A percentile compares a stretch with the other conserved stretches of the same genome.
Conservation (phyloP, 495 filamentous ascomycete genomes). For the Annulohypoxylon maeteangense region DNA sequence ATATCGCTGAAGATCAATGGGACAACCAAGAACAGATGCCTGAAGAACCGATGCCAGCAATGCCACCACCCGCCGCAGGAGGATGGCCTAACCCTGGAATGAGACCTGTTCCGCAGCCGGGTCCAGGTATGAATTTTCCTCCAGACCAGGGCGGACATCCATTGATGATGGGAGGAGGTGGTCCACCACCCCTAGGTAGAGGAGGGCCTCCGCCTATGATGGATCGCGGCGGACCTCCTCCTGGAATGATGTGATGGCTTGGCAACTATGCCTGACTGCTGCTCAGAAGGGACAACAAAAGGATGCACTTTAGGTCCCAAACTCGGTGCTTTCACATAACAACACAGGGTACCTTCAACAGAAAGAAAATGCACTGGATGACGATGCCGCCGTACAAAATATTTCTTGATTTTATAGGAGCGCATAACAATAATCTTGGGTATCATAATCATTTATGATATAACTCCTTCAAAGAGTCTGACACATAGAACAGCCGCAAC, state of each 20-base stretch:
- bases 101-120: not conserved
- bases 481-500: slow-evolving; percentile 73
- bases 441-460: slow-evolving; percentile 29
- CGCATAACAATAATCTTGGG: not conserved
- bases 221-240: slow-evolving; percentile 28
- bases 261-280: not conserved
- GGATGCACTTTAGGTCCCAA: not conserved
- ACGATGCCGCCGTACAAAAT: not conserved
- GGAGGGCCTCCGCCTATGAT: slow-evolving; percentile 27
- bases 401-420: not conserved
- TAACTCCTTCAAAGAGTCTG: slow-evolving; percentile 60
- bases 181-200: slow-evolving; percentile 16
- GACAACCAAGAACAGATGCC: slow-evolving; percentile 15
- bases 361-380: not conserved
- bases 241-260: slow-evolving; percentile 19
- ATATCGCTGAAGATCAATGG: slow-evolving; percentile 29
- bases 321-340: not conserved
- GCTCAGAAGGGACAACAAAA: not conserved
- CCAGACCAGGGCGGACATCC: slow-evolving; percentile 31
- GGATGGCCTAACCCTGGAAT: slow-evolving; percentile 26
- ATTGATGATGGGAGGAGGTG: slow-evolving; percentile 33
- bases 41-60: slow-evolving; percentile 20
- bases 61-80: slow-evolving; percentile 28
- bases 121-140: slow-evolving; percentile 23
- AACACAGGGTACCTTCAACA: not conserved